phyloP scores from a whole-genome alignment of 2,329 filamentous ascomycete genomes.

The Colletotrichum sidae region DNA sequence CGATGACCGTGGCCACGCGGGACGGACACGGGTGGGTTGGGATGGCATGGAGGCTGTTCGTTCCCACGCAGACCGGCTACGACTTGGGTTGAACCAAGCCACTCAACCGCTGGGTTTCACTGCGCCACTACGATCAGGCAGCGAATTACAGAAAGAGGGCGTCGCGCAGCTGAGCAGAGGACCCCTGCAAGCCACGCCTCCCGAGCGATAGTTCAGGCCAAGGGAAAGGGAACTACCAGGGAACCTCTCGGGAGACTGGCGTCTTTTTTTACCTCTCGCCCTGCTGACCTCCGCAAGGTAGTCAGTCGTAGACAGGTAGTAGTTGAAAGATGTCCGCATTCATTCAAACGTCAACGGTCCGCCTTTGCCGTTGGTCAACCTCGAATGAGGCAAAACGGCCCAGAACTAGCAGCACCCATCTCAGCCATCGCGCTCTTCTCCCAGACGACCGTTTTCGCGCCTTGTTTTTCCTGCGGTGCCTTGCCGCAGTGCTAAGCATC shows the following conservation, averaged over 20 bases:
- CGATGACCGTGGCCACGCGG: neutral
- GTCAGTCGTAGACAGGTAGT: too few species aligned
- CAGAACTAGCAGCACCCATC: neutral
- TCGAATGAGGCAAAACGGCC: neutral
- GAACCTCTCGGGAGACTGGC: neutral
- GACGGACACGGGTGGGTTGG: slow-evolving; percentile 3
- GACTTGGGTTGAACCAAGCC: slow-evolving; percentile 36
- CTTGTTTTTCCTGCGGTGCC: slow-evolving; percentile 22
- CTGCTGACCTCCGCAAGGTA: neutral
- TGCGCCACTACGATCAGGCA: slow-evolving; percentile 34
- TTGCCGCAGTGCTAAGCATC: slow-evolving; percentile 23
- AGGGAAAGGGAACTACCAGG: neutral
- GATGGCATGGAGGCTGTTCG: slow-evolving; percentile 10
- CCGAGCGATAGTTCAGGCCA: slow-evolving; percentile 28
- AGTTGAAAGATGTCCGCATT: too few species aligned
- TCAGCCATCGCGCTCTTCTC: neutral
- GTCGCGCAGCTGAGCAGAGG: slow-evolving; percentile 31
- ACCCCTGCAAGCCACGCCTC: slow-evolving; percentile 36
- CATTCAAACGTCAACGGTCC: too few species aligned
- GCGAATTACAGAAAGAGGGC: slow-evolving; percentile 24
- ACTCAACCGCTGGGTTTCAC: slow-evolving; percentile 31
- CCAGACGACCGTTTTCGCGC: slow-evolving; percentile 13
- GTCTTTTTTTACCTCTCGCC: slow-evolving; percentile 22
- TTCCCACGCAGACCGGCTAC: slow-evolving; percentile 23
- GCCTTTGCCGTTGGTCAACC: too few species aligned